Evolutionary conservation across 2,329 filamentous ascomycete genomes (phyloP), one percentile per base, ranked within the genome.

Genomic region (Aphanoascus verrucosus): DNA sequence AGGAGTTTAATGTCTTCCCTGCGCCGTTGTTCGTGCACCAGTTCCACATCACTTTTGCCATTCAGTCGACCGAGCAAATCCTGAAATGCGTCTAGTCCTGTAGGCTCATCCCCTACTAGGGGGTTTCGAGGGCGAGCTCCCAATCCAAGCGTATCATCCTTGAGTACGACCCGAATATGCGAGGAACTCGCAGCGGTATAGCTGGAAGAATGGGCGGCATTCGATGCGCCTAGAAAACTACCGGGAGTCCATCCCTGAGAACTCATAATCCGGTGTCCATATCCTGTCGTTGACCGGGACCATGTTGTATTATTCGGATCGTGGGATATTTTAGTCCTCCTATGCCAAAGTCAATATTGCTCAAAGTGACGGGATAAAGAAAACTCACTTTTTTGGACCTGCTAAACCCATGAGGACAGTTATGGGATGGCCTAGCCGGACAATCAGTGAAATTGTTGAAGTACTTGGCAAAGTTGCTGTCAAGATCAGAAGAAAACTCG

Each of bases 241-340:
- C 93, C 93, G 0, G 90, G 88, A 57, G 84, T 79, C 93, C 93
- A 98, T 59, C 93, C 93, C 64, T 96, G 89, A 14, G 85, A 77
- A 48, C 84, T 81, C 64, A 98, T 82, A 61, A 97, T 91, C 65
- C 83, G 87, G 68, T 95, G 90, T 61, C 93, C 93, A 68, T 93
- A 97, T 52, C 82, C 84, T 54, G 79, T 79, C 59, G 85, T 87
- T 66, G 90, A 85, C 63, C 84, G 83, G 54, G 85, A 83, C 93
- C 93, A 98, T 77, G 81, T 82, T 46, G 88, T 95, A 70, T 97
- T 98, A 73, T 97, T 96, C 6, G 93, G 93, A 71, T 98, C 93
- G 67, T 85, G 79, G 60, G 85, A 85, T 65, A 97, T 83, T 72
- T 91, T 94, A 46, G 77, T 77, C 62, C 73, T 75, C 62, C 78